phyloP scores from a whole-genome alignment of 768 basidiomycete genomes.

The Termitomyces sp. region DNA sequence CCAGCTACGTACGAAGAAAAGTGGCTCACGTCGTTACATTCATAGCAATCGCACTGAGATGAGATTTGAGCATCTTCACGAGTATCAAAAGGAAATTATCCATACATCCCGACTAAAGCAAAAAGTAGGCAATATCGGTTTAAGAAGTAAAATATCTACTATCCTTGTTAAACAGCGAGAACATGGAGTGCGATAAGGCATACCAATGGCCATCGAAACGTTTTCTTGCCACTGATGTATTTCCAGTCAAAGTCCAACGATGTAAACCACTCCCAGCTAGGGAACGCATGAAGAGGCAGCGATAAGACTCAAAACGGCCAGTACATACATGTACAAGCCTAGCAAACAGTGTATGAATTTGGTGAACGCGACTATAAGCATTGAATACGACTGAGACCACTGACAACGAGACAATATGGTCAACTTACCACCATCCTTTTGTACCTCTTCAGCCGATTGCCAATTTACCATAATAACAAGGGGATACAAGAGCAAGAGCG shows the following conservation, averaged over 20 bases:
- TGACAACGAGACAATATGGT: neutral
- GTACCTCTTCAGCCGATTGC: slow-evolving; percentile 42
- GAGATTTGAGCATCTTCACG: slow-evolving; percentile 3
- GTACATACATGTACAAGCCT: slow-evolving; percentile 52
- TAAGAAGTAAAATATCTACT: slow-evolving; percentile 61
- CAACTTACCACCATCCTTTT: slow-evolving; percentile 40
- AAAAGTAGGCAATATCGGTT: slow-evolving; percentile 62
- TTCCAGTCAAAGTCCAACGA: slow-evolving; percentile 63
- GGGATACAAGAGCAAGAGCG: slow-evolving; percentile 11
- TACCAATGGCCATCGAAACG: slow-evolving; percentile 67
- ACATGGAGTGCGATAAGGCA: neutral
- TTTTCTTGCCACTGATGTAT: slow-evolving; percentile 47
- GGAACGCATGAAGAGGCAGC: slow-evolving; percentile 2
- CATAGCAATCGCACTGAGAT: slow-evolving; percentile 44
- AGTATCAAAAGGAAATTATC: neutral
- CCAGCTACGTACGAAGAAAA: neutral
- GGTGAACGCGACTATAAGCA: slow-evolving; percentile 34
- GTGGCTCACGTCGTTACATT: slow-evolving; percentile 45
- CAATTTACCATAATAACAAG: slow-evolving; percentile 48
- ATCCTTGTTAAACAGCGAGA: neutral
- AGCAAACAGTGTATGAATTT: slow-evolving; percentile 57
- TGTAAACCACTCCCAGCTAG: slow-evolving; percentile 63
- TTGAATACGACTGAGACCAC: neutral
- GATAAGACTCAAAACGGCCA: neutral
- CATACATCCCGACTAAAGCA: slow-evolving; percentile 67